Base-by-base conservation (phyloP, 2,329 filamentous ascomycete species). In the Penicillium sp. region DNA sequence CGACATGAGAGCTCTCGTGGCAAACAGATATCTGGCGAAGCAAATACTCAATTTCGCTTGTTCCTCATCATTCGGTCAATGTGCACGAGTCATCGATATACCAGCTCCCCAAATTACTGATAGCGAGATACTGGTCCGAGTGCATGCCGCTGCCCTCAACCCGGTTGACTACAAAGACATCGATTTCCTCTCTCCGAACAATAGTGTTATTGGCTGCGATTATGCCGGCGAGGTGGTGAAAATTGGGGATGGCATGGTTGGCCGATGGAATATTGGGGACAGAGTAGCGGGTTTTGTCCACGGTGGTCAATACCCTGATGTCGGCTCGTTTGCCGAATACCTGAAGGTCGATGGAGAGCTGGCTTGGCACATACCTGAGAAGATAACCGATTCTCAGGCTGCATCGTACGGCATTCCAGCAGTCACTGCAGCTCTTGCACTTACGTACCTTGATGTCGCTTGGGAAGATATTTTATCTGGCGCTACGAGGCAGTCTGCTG, bases 321-420 rank as follows among this genome's bases (percentile, higher is more conserved):
- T 45, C 3, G 58, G 56, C 7, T 49, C 58, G 1, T 61, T 61
- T n/a, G 56, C 56, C 9, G 49, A 74, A 46, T 75, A 73, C 51
- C 64, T 64, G 56, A 67, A 66, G 32, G 69, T 71, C 51, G 65
- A 66, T 3, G 67, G 67, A 0, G 60, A 58, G 7, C 60, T 74
- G 1, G 60, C 71, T 1, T 64, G 55, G 21, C 69, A 68, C 48
- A 68, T 69, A 0, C 72, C 72, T 2, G 43, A 37, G 7, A 61
- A 23, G 13, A 62, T 69, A 36, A 67, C 39, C 21, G 61, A 69
- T 23, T 60, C 73, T 7, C 43, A 74, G 23, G 69, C 64, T 1
- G 52, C 59, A 9, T 68, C 67, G 0, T 47, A 71, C 32, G 59
- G 54, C n/a, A 46, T 65, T 2, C 58, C 58, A 0, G 51, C 55